Base-by-base conservation (phyloP, 2,329 filamentous ascomycete species). In the Botryosphaeria dothidea region DNA sequence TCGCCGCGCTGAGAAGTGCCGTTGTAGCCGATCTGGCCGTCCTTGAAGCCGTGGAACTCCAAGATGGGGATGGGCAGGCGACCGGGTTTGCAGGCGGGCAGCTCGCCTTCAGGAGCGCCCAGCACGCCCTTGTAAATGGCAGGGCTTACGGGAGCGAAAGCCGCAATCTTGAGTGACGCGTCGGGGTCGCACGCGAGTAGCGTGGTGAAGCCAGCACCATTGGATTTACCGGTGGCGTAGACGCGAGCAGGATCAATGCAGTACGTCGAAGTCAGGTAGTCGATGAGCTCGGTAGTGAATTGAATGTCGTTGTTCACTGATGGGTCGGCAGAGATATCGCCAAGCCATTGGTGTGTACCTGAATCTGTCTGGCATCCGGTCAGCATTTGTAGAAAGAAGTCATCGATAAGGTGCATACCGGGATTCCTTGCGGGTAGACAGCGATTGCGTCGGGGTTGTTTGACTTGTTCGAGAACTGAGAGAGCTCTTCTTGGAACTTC, bases 171-270 rank as follows among this genome's bases (percentile, higher is more conserved):
- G 4, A 69, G 70, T 4, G 79, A 80, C 3, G 78, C 74, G 8
- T 73, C 72, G 2, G 78, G 69, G 34, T 81, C 75, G 71, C 82
- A 86, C 3, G 84, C 82, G 4, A 85, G 77, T 1, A 79, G 69
- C 3, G 80, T 80, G 25, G 83, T 80, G 48, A 83, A 82, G 11
- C 80, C 85, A 1, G 82, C 86, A 5, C 84, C 85, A 54, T 87
- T 86, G 68, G 79, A 86, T 68, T 87, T 86, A 51, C 82, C 83
- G 1, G 78, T 77, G 13, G 78, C 78, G 66, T 83, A 85, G 48
- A 85, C 73, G 8, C 77, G 78, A 4, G 70, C 68, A 1, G 72
- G 66, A 66, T 84, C 79, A 67, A 85, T 76, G 70, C 82, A 85
- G 69, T 81, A 81, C 3, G 70, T 69, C 9, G 71, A 65, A 61